Base-by-base conservation (phyloP, 441 rosid genomes). In the Pelargonium hybrid region DNA sequence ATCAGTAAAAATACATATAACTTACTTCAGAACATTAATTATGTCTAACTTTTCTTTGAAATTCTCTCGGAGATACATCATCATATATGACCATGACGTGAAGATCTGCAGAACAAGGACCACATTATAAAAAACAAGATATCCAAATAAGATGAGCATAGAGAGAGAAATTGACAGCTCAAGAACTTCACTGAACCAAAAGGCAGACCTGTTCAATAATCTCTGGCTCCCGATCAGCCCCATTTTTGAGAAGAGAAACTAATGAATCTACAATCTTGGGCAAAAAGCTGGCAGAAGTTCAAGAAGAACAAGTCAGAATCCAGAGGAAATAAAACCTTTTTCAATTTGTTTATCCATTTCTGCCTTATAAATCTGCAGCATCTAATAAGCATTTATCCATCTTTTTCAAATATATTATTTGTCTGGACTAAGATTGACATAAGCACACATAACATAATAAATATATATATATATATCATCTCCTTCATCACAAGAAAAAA, bases 221-320 rank as follows among this genome's bases (percentile, higher is more conserved):
- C 75, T 92, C 98, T 23, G 99, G 86, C 77, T 92, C 99, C 74
- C 90, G 88, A 68, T 89, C 88, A 21, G 90, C 99, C 71, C 98
- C 98, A 82, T 74, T 82, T 78, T 88, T 69, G 37, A 94, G 89
- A 61, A 92, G 94, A 72, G 76, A 71, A 57, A 79, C 82, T 15
- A 89, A 72, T 61, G 96, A 82, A 73, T 83, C 86, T 57, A 77
- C 87, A 84, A 92, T 66, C 68, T 83, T 82, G 1, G 97, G 91
- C 71, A 94, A 80, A 75, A 91, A 88, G 68, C 98, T 93, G 79
- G 67, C 64, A 54, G 73, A 73, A 62, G 57, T 14, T 65, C 65
- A 65, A 17, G 52, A 67, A 13, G 54, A 67, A 72, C 4, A 71
- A 54, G 20, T 57, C 18, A 59, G 50, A 69, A 20, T 25, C 23